These are phyloP conservation scores for Lumnitzera littorea DNA, from an alignment of 345 rosid species.

Conservation along the genomic window DNA sequence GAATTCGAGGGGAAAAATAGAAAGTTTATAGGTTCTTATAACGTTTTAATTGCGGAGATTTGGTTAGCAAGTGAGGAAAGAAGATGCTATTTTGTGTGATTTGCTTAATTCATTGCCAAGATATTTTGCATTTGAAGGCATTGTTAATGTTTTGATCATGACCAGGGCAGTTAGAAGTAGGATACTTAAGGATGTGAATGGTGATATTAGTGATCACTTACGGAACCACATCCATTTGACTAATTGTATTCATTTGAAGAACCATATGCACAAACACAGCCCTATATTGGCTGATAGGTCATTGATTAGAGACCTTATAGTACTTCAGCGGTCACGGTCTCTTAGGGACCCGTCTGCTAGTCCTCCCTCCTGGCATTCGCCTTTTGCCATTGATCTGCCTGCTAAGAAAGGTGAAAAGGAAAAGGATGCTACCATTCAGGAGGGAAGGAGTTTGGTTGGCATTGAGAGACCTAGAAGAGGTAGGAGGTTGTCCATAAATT, in stretches of 20 bases:
- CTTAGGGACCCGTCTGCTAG: conserved; percentile 91
- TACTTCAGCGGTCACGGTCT: conserved; percentile 85
- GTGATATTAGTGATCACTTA: conserved; percentile 85
- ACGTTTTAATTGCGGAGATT: conserved; percentile 6
- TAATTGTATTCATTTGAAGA: conserved; percentile 95
- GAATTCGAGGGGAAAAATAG: conserved; percentile 5
- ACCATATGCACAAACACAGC: conserved; percentile 98
- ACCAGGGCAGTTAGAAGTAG: conserved; percentile 64
- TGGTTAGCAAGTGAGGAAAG: neutral
- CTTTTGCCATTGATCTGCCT: conserved; percentile 61
- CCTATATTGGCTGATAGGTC: conserved; percentile 69
- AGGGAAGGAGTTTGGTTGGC: conserved; percentile 62
- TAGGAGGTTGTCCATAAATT: conserved; percentile 51
- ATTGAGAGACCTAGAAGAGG: conserved; percentile 40
- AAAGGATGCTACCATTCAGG: conserved; percentile 26
- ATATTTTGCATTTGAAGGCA: conserved; percentile 13
- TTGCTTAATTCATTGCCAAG: conserved; percentile 23
- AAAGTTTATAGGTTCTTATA: conserved; percentile 8
- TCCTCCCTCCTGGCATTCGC: conserved; percentile 79
- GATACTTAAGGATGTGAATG: conserved; percentile 80
- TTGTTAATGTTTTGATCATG: conserved; percentile 50
- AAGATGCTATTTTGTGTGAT: conserved; percentile 35
- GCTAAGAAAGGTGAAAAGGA: conserved; percentile 46
- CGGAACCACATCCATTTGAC: conserved; percentile 93
- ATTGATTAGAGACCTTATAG: conserved; percentile 85